Evolutionary conservation across 148 eudicot species (phyloP), one percentile per base, ranked within the genome.

Genomic region (Agrostemma githago): DNA sequence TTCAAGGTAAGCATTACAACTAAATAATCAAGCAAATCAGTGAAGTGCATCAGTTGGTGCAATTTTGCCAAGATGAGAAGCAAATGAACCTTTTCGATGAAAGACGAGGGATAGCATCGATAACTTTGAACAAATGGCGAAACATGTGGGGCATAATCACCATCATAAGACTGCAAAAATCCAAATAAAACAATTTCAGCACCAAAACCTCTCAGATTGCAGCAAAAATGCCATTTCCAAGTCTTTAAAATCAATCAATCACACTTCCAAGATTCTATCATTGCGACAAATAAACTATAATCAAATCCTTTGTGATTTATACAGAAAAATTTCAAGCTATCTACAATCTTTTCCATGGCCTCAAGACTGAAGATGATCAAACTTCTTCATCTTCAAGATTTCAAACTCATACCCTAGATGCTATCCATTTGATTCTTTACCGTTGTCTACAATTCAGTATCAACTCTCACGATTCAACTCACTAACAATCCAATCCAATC

Each of bases 91-190:
- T 76, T 80, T 34, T 80, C 83, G 59, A 80, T 80, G 68, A 80
- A 80, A 41, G 83, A 80, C 58, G 80, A 72, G 38, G 83, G 80
- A 56, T 80, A 80, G 66, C 83, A 80, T 7, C 83, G 83, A 72
- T 80, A 80, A 72, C 71, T 80, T 58, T 80, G 83, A 6, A 61
- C 41, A 56, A 80, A 80, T 4, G 71, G 51, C 16, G 83, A 80
- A 39, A 53, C 70, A 21, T 37, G 70, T 5, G 3, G 72, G 5
- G 69, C 79, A 72, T 80, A 80, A 20, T 65, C 71, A 20, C 43
- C 74, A 72, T 62, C 56, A 8, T 10, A 54, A 61, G 83, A 77
- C 83, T 80, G 71, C 74, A 72, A 74, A 8, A 56, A 26, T n/a
- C 34, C 56, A 76, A 80, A 77, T 62, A 67, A 54, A 76, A 21